Evolutionary conservation across 78 protist species (phyloP).

Genomic region (Speleostelium caveatum): DNA sequence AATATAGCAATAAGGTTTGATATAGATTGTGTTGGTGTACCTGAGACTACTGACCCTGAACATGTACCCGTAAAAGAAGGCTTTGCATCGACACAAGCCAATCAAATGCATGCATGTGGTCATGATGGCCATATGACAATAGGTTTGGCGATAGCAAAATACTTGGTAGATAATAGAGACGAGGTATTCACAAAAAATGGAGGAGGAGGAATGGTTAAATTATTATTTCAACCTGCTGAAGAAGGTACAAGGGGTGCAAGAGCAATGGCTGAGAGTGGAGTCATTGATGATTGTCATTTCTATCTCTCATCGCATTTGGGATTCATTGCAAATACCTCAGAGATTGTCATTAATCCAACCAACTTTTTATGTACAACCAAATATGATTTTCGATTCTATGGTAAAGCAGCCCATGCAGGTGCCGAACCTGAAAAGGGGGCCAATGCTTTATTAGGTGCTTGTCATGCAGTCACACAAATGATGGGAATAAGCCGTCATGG

Average conservation of each 20-base stretch:
- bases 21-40: slow-evolving; percentile 43
- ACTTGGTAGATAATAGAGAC: neutral
- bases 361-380: slow-evolving; percentile 36
- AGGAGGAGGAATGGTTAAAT: slow-evolving; percentile 10
- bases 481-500: slow-evolving; percentile 32
- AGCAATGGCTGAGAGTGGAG: slow-evolving; percentile 14
- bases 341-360: slow-evolving; percentile 13
- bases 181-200: neutral
- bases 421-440: slow-evolving; percentile 29
- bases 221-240: slow-evolving; percentile 47
- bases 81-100: neutral
- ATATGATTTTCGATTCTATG: slow-evolving; percentile 33
- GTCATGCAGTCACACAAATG: slow-evolving; percentile 29
- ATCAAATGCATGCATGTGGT: slow-evolving; percentile 47
- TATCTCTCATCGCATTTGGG: slow-evolving; percentile 30
- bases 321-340: slow-evolving; percentile 19
- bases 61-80: slow-evolving; percentile 14
- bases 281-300: slow-evolving; percentile 25
- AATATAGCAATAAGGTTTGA: slow-evolving; percentile 28
- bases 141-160: slow-evolving; percentile 41
- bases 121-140: slow-evolving; percentile 61
- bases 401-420: slow-evolving; percentile 17
- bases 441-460: slow-evolving; percentile 31
- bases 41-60: neutral
- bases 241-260: slow-evolving; percentile 37